Evolutionary conservation across 148 eudicot species (phyloP).

Genomic region (Polygonum maritimum): DNA sequence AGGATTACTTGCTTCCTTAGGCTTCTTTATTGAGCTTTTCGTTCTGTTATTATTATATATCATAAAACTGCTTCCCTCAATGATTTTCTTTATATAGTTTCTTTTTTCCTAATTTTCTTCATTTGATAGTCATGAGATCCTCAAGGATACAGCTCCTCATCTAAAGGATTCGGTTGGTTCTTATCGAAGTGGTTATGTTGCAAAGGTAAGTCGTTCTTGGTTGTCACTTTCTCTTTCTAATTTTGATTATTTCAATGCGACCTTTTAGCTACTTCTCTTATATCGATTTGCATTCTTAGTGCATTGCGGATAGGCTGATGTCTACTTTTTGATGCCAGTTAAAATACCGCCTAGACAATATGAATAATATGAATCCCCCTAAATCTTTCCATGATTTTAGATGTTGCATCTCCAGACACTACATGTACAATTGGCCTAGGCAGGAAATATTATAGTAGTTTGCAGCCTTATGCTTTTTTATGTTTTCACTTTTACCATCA

Average conservation of each 20-base stretch:
- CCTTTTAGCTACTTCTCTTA: neutral
- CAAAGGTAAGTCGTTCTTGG: constrained; percentile 44
- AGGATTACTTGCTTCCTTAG: neutral
- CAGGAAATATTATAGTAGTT: neutral
- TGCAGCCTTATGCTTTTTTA: neutral
- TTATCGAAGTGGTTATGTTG: constrained; percentile 86
- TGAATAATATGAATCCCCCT: neutral
- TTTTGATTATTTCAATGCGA: neutral
- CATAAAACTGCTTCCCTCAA: neutral
- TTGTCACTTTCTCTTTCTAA: constrained; percentile 7
- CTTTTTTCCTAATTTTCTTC: neutral
- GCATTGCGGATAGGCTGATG: neutral
- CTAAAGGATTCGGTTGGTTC: constrained; percentile 57
- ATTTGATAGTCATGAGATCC: constrained; percentile 77
- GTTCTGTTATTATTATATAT: neutral
- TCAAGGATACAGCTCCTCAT: constrained; percentile 72
- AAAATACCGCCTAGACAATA: neutral
- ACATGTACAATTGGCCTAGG: neutral
- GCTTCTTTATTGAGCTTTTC: neutral
- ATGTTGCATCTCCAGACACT: neutral
- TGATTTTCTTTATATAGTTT: neutral
- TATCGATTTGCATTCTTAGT: neutral
- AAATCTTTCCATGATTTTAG: neutral
- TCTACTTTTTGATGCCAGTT: too few relatives aligned
- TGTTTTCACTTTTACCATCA: neutral